Evolutionary conservation across 1,139 yeast genomes (phyloP), one percentile per base, ranked within the genome.

Genomic region (Kodamaea suecica): DNA sequence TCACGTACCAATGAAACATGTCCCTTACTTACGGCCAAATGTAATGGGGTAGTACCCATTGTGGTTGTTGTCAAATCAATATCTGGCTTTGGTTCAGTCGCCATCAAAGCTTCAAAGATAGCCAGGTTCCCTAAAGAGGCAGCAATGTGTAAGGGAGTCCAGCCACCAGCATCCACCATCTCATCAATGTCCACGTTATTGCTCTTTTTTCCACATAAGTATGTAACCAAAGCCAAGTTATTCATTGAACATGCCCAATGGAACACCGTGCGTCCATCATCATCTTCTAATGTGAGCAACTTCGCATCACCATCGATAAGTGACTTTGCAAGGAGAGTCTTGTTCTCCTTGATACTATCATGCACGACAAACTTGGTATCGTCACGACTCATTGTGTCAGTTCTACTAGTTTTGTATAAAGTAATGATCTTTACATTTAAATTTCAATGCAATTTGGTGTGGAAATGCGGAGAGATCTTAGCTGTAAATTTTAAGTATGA

Each of bases 61-160:
- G 58, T 55, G 0, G 95, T 85, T 28, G 70, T 70, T 28, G 70
- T 69, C 30, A 72, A 43, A 44, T 70, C 53, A n/a, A 69, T 51
- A 42, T 69, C 71, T 1, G 37, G 34, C 17, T 43, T 44, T 0
- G 63, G 62, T 3, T 54, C 52, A 17, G 44, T 42, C 9, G 39
- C 42, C 62, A 67, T 56, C 23, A 70, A 49, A 33, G 47, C 38
- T 23, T 71, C 66, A 9, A 84, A 56, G 3, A 84, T 67, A 8
- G 69, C 69, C 26, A 67, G 54, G 50, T 78, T 76, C 0, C 97
- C 96, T 2, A 82, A 67, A 0, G 96, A 75, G 0, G 84, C 72
- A 0, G 90, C 85, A 34, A 90, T 80, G 58, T 90, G 97, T 19
- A 87, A 53, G 1, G 95, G 87, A 0, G 94, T 81, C 96, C 96